These are phyloP conservation scores for Cryphonectria carpinicola DNA, from an alignment of 2,329 filamentous ascomycete species.

Conservation along the genomic window DNA sequence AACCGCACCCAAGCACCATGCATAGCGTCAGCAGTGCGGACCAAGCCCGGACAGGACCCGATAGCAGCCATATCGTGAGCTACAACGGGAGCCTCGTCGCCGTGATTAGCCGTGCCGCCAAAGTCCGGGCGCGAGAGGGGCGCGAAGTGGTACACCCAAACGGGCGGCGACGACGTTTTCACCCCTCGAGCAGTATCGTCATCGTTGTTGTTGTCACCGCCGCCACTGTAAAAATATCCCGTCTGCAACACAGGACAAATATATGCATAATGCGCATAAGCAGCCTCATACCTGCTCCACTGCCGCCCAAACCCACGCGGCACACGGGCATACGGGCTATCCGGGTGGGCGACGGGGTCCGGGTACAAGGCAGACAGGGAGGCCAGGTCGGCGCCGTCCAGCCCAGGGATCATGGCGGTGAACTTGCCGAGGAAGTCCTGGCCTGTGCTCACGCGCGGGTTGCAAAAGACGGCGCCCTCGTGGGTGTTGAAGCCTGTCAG, in stretches of 20 bases:
- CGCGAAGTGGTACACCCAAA: constrained; percentile 58
- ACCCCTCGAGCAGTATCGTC: not conserved
- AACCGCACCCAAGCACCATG: constrained; percentile 48
- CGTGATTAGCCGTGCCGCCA: constrained; percentile 49
- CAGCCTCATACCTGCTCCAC: constrained; percentile 61
- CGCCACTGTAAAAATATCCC: constrained; percentile 46
- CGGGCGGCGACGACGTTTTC: not conserved
- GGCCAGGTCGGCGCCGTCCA: constrained; percentile 56
- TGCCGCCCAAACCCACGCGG: constrained; percentile 52
- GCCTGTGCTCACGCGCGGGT: constrained; percentile 49
- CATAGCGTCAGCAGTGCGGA: constrained; percentile 46
- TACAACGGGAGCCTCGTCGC: constrained; percentile 49
- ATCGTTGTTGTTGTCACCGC: not conserved
- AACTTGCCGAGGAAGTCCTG: constrained; percentile 65
- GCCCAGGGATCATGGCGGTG: constrained; percentile 59
- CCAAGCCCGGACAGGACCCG: constrained; percentile 42
- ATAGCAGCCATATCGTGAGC: constrained; percentile 47
- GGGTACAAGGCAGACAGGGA: constrained; percentile 65
- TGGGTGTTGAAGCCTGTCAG: constrained; percentile 73
- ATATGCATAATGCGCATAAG: constrained; percentile 68
- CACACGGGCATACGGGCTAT: constrained; percentile 46
- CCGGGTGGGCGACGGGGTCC: constrained; percentile 50
- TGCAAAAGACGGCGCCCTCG: constrained; percentile 69
- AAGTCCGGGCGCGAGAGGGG: constrained; percentile 35
- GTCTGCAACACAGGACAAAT: constrained; percentile 66